A percentile compares a stretch with the other conserved stretches of the same genome.
Conservation (phyloP, 352 stramenopile species). For the Phytophthora citricola region DNA sequence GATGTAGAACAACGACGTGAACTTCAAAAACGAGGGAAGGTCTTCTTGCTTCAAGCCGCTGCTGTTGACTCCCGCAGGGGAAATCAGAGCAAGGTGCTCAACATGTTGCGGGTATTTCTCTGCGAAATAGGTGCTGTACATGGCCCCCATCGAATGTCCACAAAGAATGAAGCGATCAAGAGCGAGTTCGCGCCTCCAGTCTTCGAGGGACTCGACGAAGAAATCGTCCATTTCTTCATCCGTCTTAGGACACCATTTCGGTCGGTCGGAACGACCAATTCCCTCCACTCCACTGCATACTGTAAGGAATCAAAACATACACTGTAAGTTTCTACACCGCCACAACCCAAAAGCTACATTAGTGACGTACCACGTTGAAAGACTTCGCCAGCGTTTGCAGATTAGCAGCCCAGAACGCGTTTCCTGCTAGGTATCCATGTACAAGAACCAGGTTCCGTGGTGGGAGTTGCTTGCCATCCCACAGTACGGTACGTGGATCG, state of each 20-base stretch:
- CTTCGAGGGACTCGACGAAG: conserved; percentile 81
- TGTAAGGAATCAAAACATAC: conserved; percentile 22
- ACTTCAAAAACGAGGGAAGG: conserved; percentile 48
- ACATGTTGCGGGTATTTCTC: conserved; percentile 75
- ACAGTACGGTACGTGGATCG: conserved; percentile 79
- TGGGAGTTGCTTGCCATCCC: conserved; percentile 60
- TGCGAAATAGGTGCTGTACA: conserved; percentile 83
- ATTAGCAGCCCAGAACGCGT: conserved; percentile 82
- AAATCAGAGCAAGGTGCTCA: conserved; percentile 82
- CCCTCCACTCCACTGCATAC: conserved; percentile 88
- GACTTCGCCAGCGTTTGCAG: conserved; percentile 76
- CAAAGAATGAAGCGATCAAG: conserved; percentile 82
- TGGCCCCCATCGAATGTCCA: conserved; percentile 82
- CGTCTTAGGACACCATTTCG: conserved; percentile 62
- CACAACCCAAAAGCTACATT: neutral
- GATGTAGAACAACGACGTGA: conserved; percentile 52
- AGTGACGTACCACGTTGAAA: conserved; percentile 74
- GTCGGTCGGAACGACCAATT: conserved; percentile 75
- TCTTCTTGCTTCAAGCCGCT: conserved; percentile 47
- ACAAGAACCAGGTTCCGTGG: conserved; percentile 73
- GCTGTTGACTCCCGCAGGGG: conserved; percentile 66
- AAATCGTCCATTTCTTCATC: conserved; percentile 82
- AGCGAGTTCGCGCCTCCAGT: conserved; percentile 67
- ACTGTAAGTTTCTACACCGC: neutral
- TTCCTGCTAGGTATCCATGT: conserved; percentile 81